phyloP scores from a whole-genome alignment of 495 filamentous ascomycete species.

The Penicillium chermesinum region DNA sequence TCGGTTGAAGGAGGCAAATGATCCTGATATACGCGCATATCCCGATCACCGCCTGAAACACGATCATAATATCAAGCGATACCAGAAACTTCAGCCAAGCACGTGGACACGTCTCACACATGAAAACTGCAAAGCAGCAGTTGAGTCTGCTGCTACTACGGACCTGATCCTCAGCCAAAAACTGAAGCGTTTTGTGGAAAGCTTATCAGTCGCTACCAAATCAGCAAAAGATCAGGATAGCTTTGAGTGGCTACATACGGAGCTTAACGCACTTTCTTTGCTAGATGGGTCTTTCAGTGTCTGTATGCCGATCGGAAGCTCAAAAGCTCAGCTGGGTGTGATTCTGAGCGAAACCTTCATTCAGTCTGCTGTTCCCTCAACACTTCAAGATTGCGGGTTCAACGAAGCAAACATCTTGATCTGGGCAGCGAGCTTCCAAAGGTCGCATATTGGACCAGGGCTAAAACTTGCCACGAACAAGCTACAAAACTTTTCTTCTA shows the following conservation, averaged over 20 bases:
- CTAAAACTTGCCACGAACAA: neutral
- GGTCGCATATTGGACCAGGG: neutral
- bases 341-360: neutral
- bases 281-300: neutral
- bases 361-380: neutral
- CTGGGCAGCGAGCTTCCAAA: neutral
- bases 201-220: neutral
- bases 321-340: neutral
- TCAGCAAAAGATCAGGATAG: neutral
- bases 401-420: neutral
- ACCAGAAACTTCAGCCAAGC: neutral
- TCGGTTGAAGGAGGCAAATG: neutral
- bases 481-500: neutral
- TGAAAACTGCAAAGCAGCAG: neutral
- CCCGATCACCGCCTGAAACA: neutral
- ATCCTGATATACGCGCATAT: neutral
- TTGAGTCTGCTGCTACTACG: neutral
- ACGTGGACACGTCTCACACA: neutral
- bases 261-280: neutral
- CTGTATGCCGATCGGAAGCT: neutral
- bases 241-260: neutral
- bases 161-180: neutral
- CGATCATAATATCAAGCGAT: neutral
- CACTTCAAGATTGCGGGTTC: neutral
- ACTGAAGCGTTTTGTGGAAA: neutral